Conservation (phyloP, 2,329 filamentous ascomycete genomes). For the Pleurostoma richardsiae region DNA sequence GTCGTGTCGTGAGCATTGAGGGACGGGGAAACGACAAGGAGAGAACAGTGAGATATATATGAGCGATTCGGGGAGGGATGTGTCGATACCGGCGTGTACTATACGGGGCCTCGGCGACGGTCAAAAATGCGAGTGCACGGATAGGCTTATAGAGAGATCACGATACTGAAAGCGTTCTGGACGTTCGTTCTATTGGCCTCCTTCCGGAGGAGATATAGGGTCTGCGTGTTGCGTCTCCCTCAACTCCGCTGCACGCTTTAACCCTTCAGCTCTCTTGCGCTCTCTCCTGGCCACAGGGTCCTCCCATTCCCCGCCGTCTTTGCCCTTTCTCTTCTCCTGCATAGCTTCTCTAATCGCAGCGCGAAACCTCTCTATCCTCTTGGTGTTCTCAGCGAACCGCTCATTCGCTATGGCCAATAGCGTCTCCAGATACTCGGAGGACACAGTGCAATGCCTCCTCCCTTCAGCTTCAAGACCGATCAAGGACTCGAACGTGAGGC, state of each 20-base stretch:
- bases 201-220: too few species aligned
- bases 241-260: slow-evolving; percentile 46
- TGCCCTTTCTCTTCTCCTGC: slow-evolving; percentile 17
- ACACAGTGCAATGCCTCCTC: slow-evolving; percentile 45
- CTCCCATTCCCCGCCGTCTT: slow-evolving; percentile 39
- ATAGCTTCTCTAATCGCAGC: slow-evolving; percentile 36
- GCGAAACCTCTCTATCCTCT: slow-evolving; percentile 62
- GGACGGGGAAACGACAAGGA: too few species aligned
- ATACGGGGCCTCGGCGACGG: slow-evolving; percentile 13
- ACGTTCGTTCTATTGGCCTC: too few species aligned
- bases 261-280: slow-evolving; percentile 53
- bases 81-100: slow-evolving; percentile 17
- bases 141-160: too few species aligned
- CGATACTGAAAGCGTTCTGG: too few species aligned
- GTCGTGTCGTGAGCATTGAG: slow-evolving; percentile 45
- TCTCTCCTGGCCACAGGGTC: slow-evolving; percentile 44
- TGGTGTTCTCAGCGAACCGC: slow-evolving; percentile 64
- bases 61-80: background rate
- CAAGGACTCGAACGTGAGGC: slow-evolving; percentile 75
- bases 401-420: slow-evolving; percentile 69
- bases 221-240: slow-evolving; percentile 15
- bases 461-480: slow-evolving; percentile 55
- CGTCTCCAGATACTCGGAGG: slow-evolving; percentile 60
- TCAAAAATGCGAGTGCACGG: too few species aligned
- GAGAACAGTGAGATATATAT: too few species aligned